Conservation (phyloP, 148 eudicot genomes). For the Rhododendron mucronatum region DNA sequence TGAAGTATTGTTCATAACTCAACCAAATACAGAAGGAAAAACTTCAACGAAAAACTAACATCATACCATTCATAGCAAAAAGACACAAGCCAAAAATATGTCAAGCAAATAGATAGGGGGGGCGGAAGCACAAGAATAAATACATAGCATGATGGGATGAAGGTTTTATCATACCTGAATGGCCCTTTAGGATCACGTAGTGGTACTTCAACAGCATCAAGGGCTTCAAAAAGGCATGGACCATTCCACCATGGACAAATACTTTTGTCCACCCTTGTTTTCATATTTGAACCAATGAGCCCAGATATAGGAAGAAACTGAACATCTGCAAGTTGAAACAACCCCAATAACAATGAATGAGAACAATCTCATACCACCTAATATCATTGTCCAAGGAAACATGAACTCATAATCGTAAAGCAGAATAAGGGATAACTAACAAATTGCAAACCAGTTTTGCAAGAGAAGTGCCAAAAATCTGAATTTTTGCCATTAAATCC, state of each 20-base stretch:
- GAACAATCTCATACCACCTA: too few species aligned
- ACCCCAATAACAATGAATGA: too few species aligned
- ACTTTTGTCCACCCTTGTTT: conserved; percentile 56
- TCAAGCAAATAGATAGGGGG: background rate
- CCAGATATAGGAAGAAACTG: conserved; percentile 91
- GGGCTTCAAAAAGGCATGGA: conserved; percentile 83
- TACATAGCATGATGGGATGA: background rate
- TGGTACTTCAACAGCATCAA: conserved; percentile 78
- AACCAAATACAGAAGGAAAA: background rate
- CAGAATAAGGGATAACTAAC: background rate
- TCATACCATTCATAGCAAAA: background rate
- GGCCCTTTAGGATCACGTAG: conserved; percentile 78
- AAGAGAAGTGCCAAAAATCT: background rate
- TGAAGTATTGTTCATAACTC: too few species aligned
- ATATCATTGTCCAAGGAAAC: background rate
- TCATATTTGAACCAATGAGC: conserved; percentile 65
- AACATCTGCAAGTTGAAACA: conserved; percentile 56
- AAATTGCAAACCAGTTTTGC: background rate
- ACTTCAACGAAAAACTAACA: background rate
- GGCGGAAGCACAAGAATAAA: background rate
- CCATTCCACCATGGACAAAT: conserved; percentile 90
- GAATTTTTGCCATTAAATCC: background rate
- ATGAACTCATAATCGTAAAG: background rate
- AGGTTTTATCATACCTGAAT: conserved; percentile 45
- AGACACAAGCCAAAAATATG: background rate